These are phyloP conservation scores for Ormosia semicastrata DNA, from an alignment of 306 rosid species.

Conservation along the genomic window DNA sequence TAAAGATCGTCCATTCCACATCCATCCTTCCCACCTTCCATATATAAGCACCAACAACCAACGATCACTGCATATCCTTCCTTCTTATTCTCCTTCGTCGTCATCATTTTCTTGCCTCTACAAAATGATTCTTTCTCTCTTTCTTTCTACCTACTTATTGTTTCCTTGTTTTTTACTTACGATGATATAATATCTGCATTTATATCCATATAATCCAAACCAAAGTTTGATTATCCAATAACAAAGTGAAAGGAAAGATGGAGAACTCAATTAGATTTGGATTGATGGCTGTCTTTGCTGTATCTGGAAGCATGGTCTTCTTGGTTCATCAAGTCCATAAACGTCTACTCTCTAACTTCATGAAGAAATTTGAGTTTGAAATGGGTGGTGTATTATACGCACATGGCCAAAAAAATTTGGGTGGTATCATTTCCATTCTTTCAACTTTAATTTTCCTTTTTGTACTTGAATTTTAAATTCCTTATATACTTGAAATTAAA, in stretches of 20 bases:
- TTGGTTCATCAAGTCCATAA: slow-evolving; percentile 72
- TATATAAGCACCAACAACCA: slow-evolving; percentile 19
- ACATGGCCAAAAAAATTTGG: neutral
- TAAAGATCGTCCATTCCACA: slow-evolving; percentile 19
- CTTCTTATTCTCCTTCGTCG: neutral
- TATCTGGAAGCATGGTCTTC: slow-evolving; percentile 68
- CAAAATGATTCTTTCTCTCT: slow-evolving; percentile 25
- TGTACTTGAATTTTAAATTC: neutral
- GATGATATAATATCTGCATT: neutral
- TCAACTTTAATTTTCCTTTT: neutral
- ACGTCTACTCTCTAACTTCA: slow-evolving; percentile 70
- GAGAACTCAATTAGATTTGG: slow-evolving; percentile 57
- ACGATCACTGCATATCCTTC: neutral
- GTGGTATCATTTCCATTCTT: neutral
- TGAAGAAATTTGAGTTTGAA: slow-evolving; percentile 64
- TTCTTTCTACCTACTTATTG: neutral
- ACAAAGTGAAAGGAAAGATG: slow-evolving; percentile 34
- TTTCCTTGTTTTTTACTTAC: slow-evolving; percentile 19
- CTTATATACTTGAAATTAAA: neutral
- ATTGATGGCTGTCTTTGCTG: slow-evolving; percentile 78
- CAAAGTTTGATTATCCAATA: neutral
- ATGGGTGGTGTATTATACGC: slow-evolving; percentile 24
- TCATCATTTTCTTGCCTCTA: neutral
- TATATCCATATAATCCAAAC: neutral
- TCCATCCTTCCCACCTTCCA: neutral